These are phyloP conservation scores for Coffea humblotiana DNA, from an alignment of 305 asterid species.

Conservation along the genomic window DNA sequence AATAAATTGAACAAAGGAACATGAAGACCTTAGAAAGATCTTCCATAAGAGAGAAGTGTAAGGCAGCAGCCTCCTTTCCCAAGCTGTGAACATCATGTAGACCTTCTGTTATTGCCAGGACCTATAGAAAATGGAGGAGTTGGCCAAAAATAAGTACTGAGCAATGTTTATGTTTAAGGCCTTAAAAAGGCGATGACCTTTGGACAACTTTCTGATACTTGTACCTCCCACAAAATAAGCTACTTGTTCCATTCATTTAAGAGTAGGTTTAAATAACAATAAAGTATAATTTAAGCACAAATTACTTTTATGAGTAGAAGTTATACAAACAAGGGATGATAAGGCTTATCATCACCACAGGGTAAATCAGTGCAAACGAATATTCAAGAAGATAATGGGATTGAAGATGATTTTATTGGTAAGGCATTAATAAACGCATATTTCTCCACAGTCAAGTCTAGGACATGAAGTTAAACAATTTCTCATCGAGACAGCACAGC, in stretches of 20 bases:
- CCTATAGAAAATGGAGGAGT: slow-evolving; percentile 44
- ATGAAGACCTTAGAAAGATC: slow-evolving; percentile 80
- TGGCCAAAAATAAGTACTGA: slow-evolving; percentile 1
- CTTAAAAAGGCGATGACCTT: neutral
- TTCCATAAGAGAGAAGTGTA: slow-evolving; percentile 80
- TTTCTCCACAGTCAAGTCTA: too few relatives aligned
- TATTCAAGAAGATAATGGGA: too few relatives aligned
- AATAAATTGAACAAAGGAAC: slow-evolving; percentile 17
- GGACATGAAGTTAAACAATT: neutral
- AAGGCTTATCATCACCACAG: too few relatives aligned
- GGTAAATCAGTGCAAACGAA: too few relatives aligned
- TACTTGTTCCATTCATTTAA: neutral
- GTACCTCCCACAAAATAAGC: neutral
- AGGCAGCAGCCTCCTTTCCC: slow-evolving; percentile 92
- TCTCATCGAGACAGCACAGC: neutral
- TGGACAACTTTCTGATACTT: neutral
- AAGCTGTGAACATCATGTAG: slow-evolving; percentile 84
- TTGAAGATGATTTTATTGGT: neutral
- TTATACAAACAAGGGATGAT: neutral
- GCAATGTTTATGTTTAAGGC: neutral
- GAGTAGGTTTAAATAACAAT: neutral
- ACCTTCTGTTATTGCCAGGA: slow-evolving; percentile 95
- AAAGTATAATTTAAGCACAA: neutral
- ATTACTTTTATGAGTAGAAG: neutral
- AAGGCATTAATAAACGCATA: neutral